phyloP scores from a whole-genome alignment of 2,329 filamentous ascomycete species.

The Phyllosticta citrichinensis region DNA sequence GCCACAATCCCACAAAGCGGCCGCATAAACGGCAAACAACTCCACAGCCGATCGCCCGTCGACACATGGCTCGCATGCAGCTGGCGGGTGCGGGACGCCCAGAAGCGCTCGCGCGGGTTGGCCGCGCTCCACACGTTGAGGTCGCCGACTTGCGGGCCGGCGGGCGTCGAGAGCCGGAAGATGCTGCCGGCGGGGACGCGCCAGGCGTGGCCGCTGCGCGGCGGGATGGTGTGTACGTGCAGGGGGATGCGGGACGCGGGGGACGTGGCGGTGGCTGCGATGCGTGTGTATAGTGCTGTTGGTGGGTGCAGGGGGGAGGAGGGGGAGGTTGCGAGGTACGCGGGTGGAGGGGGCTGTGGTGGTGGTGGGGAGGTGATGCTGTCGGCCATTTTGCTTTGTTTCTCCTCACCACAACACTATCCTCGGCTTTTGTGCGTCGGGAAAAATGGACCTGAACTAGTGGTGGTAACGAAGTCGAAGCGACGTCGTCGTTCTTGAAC shows the following conservation, averaged over 20 bases:
- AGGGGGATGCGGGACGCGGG: constrained; percentile 14
- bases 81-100: constrained; percentile 69
- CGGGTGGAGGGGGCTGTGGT: constrained; percentile 18
- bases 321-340: constrained; percentile 26
- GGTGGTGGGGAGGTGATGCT: neutral
- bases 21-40: constrained; percentile 63
- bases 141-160: constrained; percentile 73
- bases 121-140: constrained; percentile 71
- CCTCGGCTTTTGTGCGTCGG: no score
- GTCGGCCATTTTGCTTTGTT: neutral
- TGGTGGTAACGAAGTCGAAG: neutral
- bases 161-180: constrained; percentile 62
- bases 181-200: constrained; percentile 57
- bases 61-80: constrained; percentile 67
- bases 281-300: constrained; percentile 18
- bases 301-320: constrained; percentile 24
- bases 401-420: no score
- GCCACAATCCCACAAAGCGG: constrained; percentile 58
- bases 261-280: constrained; percentile 13
- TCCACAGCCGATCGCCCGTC: constrained; percentile 67
- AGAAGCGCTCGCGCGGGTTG: constrained; percentile 73
- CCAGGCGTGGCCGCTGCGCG: constrained; percentile 67
- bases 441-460: no score
- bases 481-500: no score
- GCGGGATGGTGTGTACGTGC: constrained; percentile 45